Conservation (phyloP, 129 eudicot genomes). For the Apium graveolens region DNA sequence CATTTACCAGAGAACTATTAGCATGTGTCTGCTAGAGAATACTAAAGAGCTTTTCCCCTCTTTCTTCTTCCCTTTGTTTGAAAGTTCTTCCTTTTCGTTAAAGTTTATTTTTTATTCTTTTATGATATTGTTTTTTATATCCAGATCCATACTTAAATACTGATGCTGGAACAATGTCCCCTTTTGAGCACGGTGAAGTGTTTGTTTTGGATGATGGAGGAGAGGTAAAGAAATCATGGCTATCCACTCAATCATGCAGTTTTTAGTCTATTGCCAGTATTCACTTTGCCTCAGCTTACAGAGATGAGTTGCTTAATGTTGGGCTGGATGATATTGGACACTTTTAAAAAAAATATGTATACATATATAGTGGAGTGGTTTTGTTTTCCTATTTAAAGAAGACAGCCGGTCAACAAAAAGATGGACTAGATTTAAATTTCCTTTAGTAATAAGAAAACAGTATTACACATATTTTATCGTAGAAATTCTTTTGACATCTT, state of each 20-base stretch:
- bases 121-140: background rate
- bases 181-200: slow-evolving; percentile 98
- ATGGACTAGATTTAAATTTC: background rate
- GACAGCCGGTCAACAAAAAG: background rate
- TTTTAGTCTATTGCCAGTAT: background rate
- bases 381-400: background rate
- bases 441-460: background rate
- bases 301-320: background rate
- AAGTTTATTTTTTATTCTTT: background rate
- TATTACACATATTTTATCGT: background rate
- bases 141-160: slow-evolving; percentile 96
- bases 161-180: slow-evolving; percentile 99
- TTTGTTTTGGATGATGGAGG: slow-evolving; percentile 96
- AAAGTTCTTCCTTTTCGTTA: background rate
- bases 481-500: background rate
- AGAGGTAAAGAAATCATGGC: slow-evolving; percentile 47
- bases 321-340: background rate
- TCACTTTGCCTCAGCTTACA: slow-evolving; percentile 1
- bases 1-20: background rate
- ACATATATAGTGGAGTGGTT: background rate
- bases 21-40: background rate
- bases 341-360: background rate
- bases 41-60: background rate
- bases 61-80: background rate
- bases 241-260: slow-evolving; percentile 1